These are phyloP conservation scores for Cucumis cinereus DNA, from an alignment of 306 rosid genomes.

Conservation along the genomic window DNA sequence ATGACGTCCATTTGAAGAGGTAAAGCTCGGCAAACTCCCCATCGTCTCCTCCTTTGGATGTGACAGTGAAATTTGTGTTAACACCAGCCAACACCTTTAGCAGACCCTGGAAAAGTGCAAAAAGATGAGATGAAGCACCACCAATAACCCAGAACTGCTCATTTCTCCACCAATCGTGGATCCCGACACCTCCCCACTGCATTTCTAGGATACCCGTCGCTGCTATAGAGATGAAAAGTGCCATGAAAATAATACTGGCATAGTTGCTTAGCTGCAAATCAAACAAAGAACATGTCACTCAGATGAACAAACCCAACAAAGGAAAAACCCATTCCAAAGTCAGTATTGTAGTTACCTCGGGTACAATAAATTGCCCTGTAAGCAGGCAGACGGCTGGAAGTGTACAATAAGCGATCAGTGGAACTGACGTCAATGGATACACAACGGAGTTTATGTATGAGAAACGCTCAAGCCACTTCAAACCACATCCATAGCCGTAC, in stretches of 20 bases:
- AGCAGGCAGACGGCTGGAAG: slow-evolving; percentile 88
- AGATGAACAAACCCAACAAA: slow-evolving; percentile 10
- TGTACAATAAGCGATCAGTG: slow-evolving; percentile 68
- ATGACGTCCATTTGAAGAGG: slow-evolving; percentile 85
- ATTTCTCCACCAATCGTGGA: slow-evolving; percentile 95
- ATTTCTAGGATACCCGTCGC: slow-evolving; percentile 77
- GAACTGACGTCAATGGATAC: slow-evolving; percentile 84
- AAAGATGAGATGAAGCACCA: slow-evolving; percentile 72
- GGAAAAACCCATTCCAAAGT: background rate
- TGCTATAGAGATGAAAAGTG: slow-evolving; percentile 77
- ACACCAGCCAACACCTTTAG: slow-evolving; percentile 92
- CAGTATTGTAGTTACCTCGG: slow-evolving; percentile 38
- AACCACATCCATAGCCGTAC: slow-evolving; percentile 89
- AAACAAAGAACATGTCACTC: slow-evolving; percentile 1
- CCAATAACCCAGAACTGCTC: slow-evolving; percentile 98
- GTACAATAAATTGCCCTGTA: slow-evolving; percentile 81
- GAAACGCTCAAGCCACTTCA: slow-evolving; percentile 77
- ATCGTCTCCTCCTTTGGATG: slow-evolving; percentile 81
- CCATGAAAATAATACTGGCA: slow-evolving; percentile 72
- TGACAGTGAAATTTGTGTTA: slow-evolving; percentile 77
- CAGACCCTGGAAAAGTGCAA: slow-evolving; percentile 80
- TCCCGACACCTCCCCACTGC: slow-evolving; percentile 95
- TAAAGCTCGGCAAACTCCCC: slow-evolving; percentile 83
- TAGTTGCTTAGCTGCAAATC: slow-evolving; percentile 75
- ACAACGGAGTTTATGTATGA: slow-evolving; percentile 84